Evolutionary conservation across 495 filamentous ascomycete species (phyloP).

Genomic region (Daldinia caldariorum): DNA sequence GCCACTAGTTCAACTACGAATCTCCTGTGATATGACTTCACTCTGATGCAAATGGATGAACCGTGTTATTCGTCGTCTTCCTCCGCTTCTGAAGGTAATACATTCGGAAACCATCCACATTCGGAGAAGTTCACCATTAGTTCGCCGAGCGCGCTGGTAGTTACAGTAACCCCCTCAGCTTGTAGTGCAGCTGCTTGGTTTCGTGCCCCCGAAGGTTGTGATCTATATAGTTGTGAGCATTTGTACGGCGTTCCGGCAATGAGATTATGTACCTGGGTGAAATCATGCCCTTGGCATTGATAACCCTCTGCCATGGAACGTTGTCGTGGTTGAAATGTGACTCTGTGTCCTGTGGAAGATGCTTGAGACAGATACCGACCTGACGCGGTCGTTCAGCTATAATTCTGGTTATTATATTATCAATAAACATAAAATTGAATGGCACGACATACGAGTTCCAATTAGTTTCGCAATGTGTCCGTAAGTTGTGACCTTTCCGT

Average conservation of each 20-base stretch:
- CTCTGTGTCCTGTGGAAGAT: constrained; percentile 67
- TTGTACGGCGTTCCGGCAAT: background rate
- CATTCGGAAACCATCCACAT: constrained; percentile 81
- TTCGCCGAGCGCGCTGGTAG: constrained; percentile 71
- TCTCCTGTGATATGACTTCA: background rate
- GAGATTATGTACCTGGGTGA: constrained; percentile 72
- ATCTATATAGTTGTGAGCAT: constrained; percentile 55
- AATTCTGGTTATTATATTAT: constrained; percentile 9
- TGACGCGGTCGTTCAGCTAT: constrained; percentile 77
- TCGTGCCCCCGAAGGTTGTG: constrained; percentile 69
- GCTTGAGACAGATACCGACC: constrained; percentile 88
- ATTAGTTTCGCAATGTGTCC: constrained; percentile 86
- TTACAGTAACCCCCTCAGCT: constrained; percentile 75
- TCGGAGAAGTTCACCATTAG: constrained; percentile 70
- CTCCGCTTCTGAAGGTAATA: constrained; percentile 61
- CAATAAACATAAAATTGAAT: background rate
- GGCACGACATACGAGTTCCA: constrained; percentile 73
- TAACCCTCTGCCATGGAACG: constrained; percentile 94
- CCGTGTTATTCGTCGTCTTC: constrained; percentile 8
- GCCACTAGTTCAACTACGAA: background rate
- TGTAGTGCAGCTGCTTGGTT: constrained; percentile 75
- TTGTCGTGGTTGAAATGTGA: constrained; percentile 72
- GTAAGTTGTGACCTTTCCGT: constrained; percentile 85
- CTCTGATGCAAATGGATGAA: constrained; percentile 4
- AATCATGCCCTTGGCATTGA: constrained; percentile 85